phyloP scores from a whole-genome alignment of 2,329 filamentous ascomycete species.

The Xylaria sp. region DNA sequence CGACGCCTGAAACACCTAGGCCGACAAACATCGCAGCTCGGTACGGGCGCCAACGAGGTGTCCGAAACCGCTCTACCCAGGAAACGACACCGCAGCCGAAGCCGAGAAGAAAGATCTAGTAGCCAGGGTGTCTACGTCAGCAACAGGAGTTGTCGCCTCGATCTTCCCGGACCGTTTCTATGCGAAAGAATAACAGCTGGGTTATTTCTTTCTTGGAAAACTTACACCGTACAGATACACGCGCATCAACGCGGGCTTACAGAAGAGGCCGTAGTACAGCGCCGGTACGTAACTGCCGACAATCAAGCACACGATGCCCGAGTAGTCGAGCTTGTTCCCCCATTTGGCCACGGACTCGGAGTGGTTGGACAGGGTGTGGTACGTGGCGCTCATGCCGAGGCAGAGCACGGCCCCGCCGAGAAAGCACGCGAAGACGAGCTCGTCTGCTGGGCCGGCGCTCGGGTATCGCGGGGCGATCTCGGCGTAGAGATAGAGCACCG shows the following conservation, averaged over 20 bases:
- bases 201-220: slow-evolving; percentile 22
- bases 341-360: slow-evolving; percentile 76
- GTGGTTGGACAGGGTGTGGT: slow-evolving; percentile 85
- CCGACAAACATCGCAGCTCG: slow-evolving; percentile 88
- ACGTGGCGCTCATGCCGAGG: slow-evolving; percentile 82
- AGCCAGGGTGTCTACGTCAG: slow-evolving; percentile 5
- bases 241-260: slow-evolving; percentile 66
- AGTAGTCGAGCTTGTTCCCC: slow-evolving; percentile 93
- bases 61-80: slow-evolving; percentile 81
- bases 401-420: slow-evolving; percentile 75
- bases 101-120: slow-evolving; percentile 80
- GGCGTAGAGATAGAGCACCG: slow-evolving; percentile 59
- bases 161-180: neutral
- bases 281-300: slow-evolving; percentile 90
- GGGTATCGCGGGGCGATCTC: slow-evolving; percentile 69
- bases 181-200: neutral
- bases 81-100: slow-evolving; percentile 78
- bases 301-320: slow-evolving; percentile 90
- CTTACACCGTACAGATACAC: slow-evolving; percentile 78
- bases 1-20: slow-evolving; percentile 81
- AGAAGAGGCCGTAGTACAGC: slow-evolving; percentile 85
- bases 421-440: slow-evolving; percentile 78
- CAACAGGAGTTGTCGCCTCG: neutral
- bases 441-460: slow-evolving; percentile 64
- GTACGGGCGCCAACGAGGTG: slow-evolving; percentile 81